A percentile compares a stretch with the other conserved stretches of the same genome.
Conservation (phyloP, 805 yeast genomes). For the Cyberlindnera maritima region DNA sequence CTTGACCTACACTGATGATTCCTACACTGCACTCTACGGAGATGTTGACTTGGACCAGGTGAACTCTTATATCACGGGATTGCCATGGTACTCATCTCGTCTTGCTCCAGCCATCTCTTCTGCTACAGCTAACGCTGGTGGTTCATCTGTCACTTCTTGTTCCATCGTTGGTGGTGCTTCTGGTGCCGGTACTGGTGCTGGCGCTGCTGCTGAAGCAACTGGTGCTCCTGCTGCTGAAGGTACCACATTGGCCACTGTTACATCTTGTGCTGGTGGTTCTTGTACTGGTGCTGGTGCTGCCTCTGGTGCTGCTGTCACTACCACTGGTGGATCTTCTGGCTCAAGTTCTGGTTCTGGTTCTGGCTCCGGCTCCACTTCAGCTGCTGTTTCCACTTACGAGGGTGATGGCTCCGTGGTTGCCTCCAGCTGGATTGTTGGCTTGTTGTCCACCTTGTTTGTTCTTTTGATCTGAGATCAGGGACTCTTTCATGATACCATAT, state of each 20-base stretch:
- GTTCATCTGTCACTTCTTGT: background rate
- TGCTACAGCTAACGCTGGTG: slow-evolving; percentile 11
- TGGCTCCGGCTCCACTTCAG: background rate
- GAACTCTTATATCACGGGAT: slow-evolving; percentile 25
- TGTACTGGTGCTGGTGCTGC: background rate
- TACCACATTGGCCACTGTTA: background rate
- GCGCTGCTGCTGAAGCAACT: background rate
- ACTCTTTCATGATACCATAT: no score
- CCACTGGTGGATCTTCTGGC: background rate
- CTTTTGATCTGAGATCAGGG: background rate
- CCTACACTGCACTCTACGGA: background rate
- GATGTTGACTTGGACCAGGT: slow-evolving; percentile 8
- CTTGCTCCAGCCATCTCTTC: slow-evolving; percentile 14
- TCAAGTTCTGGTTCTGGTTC: slow-evolving; percentile 3
- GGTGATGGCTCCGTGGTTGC: slow-evolving; percentile 1
- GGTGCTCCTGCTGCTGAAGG: background rate
- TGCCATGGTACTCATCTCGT: slow-evolving; percentile 33
- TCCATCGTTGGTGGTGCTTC: background rate
- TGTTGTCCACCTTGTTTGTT: background rate
- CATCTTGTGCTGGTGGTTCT: background rate
- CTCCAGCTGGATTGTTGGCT: slow-evolving; percentile 2
- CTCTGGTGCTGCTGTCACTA: background rate
- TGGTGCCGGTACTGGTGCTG: background rate
- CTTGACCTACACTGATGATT: slow-evolving; percentile 20
- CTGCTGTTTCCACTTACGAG: slow-evolving; percentile 2